Base-by-base conservation (phyloP, 768 basidiomycete species). In the Boletus edulis region DNA sequence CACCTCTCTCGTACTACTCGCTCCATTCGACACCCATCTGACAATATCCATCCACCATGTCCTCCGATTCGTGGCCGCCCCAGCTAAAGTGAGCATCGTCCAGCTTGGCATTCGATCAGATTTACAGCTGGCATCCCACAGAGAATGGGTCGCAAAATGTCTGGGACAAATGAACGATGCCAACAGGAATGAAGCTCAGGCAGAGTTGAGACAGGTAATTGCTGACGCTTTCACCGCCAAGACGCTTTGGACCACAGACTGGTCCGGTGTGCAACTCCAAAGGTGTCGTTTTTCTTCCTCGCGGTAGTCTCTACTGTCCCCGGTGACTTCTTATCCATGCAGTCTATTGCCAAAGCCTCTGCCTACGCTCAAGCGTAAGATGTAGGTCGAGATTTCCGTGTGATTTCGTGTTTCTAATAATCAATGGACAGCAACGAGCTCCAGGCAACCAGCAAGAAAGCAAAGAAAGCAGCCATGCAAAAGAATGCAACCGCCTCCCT, bases 201-300 rank as follows among this genome's bases (percentile, higher is more conserved):
- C 88, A 56, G 97, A 99, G 79, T 76, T 99, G 68, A 94, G 94
- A 83, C 83, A 91, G 85, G 89, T 94, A 81, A 97, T 99, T 73
- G 88, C 90, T 82, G 84, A 94, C 62, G 87, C 94, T 73, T 96
- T 92, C 75, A 80, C 84, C 58, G 80, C 84, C 67, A 86, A 90
- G 69, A 82, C 88, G 2, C 79, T 98, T 24, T 89, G 91, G 84
- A 89, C 91, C n/a, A 96, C 89, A 54, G 93, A 98, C 71, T 99
- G 97, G 97, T 75, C 80, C 11, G 86, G 82, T 32, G 82, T 94
- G 34, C 89, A 96, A 73, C 78, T 99, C 52, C 81, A 91, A 77
- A 89, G 89, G 95, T 94, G 52, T 51, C 52, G 49, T 54, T 22
- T 52, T 48, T 40, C 27, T 44, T 18, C 22, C 32, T 42, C 39